A percentile compares a stretch with the other conserved stretches of the same genome.
phyloP scores from a whole-genome alignment of 2,329 filamentous ascomycete species.

The Trichoderma citrinoviride region DNA sequence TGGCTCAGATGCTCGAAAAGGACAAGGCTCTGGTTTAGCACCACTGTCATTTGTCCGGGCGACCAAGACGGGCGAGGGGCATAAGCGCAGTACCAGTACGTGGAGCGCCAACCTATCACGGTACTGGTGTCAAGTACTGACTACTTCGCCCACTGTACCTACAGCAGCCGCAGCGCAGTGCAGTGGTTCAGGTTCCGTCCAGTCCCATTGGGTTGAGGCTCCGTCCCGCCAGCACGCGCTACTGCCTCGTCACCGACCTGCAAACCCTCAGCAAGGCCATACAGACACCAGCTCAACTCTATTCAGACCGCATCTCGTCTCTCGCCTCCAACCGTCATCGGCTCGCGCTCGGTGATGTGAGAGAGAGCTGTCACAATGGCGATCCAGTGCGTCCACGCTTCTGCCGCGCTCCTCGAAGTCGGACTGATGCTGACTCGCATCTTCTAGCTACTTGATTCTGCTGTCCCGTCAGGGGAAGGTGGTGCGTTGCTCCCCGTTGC shows the following conservation, averaged over 20 bases:
- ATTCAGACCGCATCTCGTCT: conserved; percentile 6
- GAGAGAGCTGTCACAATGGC: conserved; percentile 38
- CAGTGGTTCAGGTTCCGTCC: too few relatives aligned
- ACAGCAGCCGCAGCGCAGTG: too few relatives aligned
- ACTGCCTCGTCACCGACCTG: conserved; percentile 30
- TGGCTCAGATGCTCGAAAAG: neutral
- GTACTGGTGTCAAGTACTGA: too few relatives aligned
- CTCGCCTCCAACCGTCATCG: conserved; percentile 11
- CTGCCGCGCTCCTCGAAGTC: conserved; percentile 25
- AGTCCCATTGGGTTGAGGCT: neutral
- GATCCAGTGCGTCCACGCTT: conserved; percentile 40
- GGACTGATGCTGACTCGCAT: conserved; percentile 18
- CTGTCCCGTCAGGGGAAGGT: conserved; percentile 99
- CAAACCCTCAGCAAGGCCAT: conserved; percentile 22
- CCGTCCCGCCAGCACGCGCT: conserved; percentile 8
- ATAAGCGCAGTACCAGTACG: too few relatives aligned
- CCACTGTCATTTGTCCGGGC: neutral
- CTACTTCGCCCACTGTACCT: neutral
- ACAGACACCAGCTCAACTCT: conserved; percentile 8
- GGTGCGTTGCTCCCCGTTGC: conserved; percentile 60
- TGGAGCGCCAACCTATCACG: too few relatives aligned
- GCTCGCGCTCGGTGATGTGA: conserved; percentile 24
- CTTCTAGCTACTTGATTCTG: conserved; percentile 85
- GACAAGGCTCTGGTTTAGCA: neutral
- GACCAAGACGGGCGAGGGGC: too few relatives aligned